These are phyloP conservation scores for Wallacemonas sp. DNA, from an alignment of 208 protist species.

Conservation along the genomic window DNA sequence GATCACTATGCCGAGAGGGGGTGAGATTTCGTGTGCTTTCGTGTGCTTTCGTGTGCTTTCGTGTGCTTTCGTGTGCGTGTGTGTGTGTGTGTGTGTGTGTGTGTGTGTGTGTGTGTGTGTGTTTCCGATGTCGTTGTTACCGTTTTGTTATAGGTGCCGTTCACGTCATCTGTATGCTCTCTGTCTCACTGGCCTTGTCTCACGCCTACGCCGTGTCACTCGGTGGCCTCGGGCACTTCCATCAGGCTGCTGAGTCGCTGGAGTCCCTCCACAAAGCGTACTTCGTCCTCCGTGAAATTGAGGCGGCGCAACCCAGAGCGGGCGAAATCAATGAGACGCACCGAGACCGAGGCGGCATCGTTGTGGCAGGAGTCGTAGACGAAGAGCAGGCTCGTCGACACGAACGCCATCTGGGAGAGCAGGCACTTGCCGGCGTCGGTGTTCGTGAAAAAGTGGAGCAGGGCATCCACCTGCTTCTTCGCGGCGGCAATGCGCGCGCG, in stretches of 20 bases:
- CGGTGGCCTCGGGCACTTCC: background rate
- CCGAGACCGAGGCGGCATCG: background rate
- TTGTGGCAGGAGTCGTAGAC: slow-evolving; percentile 54
- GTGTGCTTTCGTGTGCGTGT: no score
- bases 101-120: no score
- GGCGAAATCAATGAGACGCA: slow-evolving; percentile 75
- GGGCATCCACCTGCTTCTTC: slow-evolving; percentile 21
- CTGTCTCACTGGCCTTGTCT: no score
- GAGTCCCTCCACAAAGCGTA: slow-evolving; percentile 71
- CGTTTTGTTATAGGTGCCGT: no score
- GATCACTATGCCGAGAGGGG: no score
- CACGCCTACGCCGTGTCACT: no score
- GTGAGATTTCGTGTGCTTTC: no score
- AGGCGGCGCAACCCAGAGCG: slow-evolving; percentile 57
- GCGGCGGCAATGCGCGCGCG: slow-evolving; percentile 16
- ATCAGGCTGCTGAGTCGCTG: slow-evolving; percentile 10
- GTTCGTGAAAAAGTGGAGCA: slow-evolving; percentile 59
- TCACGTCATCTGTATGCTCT: no score
- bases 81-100: no score
- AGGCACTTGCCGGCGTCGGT: slow-evolving; percentile 50
- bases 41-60: no score
- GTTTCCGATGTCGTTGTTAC: no score
- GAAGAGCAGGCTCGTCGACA: slow-evolving; percentile 72
- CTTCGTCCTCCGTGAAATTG: slow-evolving; percentile 61
- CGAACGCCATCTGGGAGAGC: slow-evolving; percentile 60